These are phyloP conservation scores for Echium plantagineum DNA, from an alignment of 257 asterid species.

Conservation along the genomic window DNA sequence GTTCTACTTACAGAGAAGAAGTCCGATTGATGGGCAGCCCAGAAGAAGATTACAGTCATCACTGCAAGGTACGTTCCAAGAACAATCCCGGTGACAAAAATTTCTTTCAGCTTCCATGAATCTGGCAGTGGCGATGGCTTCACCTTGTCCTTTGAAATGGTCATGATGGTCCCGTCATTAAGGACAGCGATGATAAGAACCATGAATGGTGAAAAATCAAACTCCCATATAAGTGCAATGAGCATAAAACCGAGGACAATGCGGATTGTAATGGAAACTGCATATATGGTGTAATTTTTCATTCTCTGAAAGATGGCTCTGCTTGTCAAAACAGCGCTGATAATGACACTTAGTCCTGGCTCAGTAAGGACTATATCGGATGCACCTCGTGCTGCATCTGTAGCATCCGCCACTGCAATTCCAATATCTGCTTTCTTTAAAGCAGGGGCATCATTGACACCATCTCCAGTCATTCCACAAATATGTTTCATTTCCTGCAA, in stretches of 20 bases:
- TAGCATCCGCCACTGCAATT: conserved; percentile 91
- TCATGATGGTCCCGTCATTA: conserved; percentile 92
- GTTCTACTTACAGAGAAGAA: conserved; percentile 57
- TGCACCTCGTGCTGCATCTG: conserved; percentile 96
- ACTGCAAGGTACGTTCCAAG: conserved; percentile 87
- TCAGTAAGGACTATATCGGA: conserved; percentile 95
- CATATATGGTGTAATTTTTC: conserved; percentile 93
- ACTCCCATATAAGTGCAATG: conserved; percentile 91
- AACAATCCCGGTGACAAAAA: conserved; percentile 78
- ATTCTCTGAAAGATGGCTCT: conserved; percentile 97
- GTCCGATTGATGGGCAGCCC: conserved; percentile 52
- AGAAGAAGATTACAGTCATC: conserved; percentile 91
- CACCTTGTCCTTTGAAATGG: conserved; percentile 95
- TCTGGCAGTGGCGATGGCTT: conserved; percentile 96
- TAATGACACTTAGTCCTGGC: conserved; percentile 95
- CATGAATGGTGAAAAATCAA: conserved; percentile 94
- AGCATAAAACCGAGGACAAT: conserved; percentile 96
- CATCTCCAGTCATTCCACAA: conserved; percentile 98
- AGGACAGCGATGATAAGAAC: conserved; percentile 92
- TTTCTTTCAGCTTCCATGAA: conserved; percentile 91
- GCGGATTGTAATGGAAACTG: conserved; percentile 99
- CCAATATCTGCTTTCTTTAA: conserved; percentile 98
- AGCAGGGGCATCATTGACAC: conserved; percentile 99
- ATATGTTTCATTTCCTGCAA: conserved; percentile 96
- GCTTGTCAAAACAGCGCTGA: conserved; percentile 94